Percentiles rank a stretch among this genome's conserved stretches.
phyloP scores from a whole-genome alignment of 1,284 basidiomycete genomes.

The Erythrobasidium hasegawianum region DNA sequence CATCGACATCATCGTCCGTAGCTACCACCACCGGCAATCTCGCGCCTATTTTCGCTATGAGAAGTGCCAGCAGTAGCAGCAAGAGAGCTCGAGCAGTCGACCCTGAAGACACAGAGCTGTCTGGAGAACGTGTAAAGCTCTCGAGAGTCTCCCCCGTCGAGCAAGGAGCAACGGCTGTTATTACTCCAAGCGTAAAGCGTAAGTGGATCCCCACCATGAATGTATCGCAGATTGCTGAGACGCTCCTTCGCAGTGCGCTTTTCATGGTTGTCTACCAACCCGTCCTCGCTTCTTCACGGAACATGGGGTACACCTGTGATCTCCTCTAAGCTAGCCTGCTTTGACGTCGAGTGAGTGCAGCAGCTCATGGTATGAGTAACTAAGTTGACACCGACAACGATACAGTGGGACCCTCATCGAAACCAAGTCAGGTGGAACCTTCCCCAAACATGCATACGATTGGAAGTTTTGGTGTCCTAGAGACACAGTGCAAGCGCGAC shows the following conservation, averaged over 20 bases:
- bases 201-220: background rate
- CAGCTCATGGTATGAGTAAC: too few relatives aligned
- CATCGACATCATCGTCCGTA: background rate
- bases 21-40: background rate
- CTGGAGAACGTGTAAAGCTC: background rate
- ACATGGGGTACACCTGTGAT: slow-evolving; percentile 16
- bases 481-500: slow-evolving; percentile 12
- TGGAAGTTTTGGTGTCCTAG: slow-evolving; percentile 33
- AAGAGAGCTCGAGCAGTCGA: slow-evolving; percentile 15
- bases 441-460: slow-evolving; percentile 28
- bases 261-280: slow-evolving; percentile 14
- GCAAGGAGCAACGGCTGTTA: background rate
- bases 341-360: slow-evolving; percentile 29
- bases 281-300: slow-evolving; percentile 16
- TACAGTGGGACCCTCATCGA: slow-evolving; percentile 29
- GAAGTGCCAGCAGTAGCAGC: background rate
- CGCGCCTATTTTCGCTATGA: slow-evolving; percentile 21
- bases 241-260: slow-evolving; percentile 1
- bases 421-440: slow-evolving; percentile 20
- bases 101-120: background rate
- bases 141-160: background rate
- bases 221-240: background rate
- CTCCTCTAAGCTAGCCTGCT: slow-evolving; percentile 23
- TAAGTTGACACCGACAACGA: too few relatives aligned
- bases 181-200: background rate